phyloP scores from a whole-genome alignment of 805 yeast genomes.

The Soucietia sequanensis region DNA sequence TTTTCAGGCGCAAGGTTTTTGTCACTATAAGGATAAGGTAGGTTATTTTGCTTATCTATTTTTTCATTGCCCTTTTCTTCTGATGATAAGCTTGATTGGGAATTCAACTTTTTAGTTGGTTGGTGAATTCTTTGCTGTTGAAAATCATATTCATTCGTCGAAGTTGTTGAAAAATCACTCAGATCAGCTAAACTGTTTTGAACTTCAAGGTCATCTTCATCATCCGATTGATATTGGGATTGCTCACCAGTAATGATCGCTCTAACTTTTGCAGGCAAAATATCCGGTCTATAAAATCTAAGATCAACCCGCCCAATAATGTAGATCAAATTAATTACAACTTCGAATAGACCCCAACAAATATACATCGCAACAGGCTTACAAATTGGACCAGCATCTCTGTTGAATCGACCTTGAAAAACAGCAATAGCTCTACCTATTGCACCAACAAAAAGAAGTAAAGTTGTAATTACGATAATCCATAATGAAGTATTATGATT shows the following conservation, averaged over 20 bases:
- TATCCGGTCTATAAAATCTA: conserved; percentile 78
- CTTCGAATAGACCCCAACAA: conserved; percentile 68
- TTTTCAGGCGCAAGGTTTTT: neutral
- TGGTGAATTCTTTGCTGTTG: too few relatives aligned
- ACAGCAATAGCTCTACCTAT: conserved; percentile 40
- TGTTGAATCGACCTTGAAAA: conserved; percentile 17
- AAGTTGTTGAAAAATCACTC: neutral
- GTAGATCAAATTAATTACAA: conserved; percentile 53
- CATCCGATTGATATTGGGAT: conserved; percentile 30
- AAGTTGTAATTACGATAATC: conserved; percentile 47
- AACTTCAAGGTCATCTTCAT: neutral
- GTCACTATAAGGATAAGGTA: too few relatives aligned
- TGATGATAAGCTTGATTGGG: neutral
- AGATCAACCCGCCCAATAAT: conserved; percentile 67
- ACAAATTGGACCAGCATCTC: conserved; percentile 20
- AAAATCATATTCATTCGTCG: neutral
- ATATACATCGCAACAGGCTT: conserved; percentile 62
- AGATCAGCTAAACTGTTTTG: conserved; percentile 1
- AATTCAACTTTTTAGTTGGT: neutral
- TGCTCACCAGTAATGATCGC: conserved; percentile 44
- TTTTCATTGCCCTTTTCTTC: neutral
- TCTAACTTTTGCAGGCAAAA: conserved; percentile 39
- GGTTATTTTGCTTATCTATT: neutral
- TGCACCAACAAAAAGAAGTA: conserved; percentile 51
- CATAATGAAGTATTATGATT: conserved; percentile 54